Base-by-base conservation (phyloP, 345 rosid genomes). In the Hevea brasiliensis region DNA sequence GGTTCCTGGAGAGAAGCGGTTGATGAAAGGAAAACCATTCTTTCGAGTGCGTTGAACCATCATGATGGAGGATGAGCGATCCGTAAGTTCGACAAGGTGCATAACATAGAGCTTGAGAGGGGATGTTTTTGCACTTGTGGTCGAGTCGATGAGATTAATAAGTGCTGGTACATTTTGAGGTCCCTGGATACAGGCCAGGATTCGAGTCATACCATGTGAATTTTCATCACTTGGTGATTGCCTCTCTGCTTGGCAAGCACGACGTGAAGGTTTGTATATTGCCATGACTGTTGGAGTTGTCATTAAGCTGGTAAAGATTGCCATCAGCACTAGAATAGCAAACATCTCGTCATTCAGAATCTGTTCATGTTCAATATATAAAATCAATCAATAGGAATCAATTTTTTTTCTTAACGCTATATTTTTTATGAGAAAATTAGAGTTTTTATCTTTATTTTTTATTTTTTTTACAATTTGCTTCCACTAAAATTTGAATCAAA, bases 261-360 rank as follows among this genome's bases (percentile, higher is more conserved):
- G 56, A 26, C 75, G 78, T 1, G 74, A 8, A 2, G 84, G 84
- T 54, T 80, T 80, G 76, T 84, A 82, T 15, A 86, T 76, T 11
- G 83, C 74, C 74, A 32, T 15, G 0, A 84, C 84, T 0, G 70
- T 54, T 23, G 85, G 87, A 0, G 84, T 80, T 4, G 89, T 80
- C 60, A 86, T 72, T 78, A 80, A 82, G 47, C 87, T 80, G 37
- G 84, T 82, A 56, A 78, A 74, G 40, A 84, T 83, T 12, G 89
- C 89, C 85, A 84, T 82, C 37, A 32, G 37, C 37, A 86, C 83
- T 42, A 82, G 54, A 42, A 84, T 82, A 0, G 87, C 85, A 63
- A 84, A 84, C 74, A 67, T 80, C 74, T 80, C 85, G 24, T 86
- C 87, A 44, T 80, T 82, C 2, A 86, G 77, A 15, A 84, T 85